Evolutionary conservation across 2,329 filamentous ascomycete species (phyloP), one percentile per base, ranked within the genome.

Genomic region (Madurella fahalii): DNA sequence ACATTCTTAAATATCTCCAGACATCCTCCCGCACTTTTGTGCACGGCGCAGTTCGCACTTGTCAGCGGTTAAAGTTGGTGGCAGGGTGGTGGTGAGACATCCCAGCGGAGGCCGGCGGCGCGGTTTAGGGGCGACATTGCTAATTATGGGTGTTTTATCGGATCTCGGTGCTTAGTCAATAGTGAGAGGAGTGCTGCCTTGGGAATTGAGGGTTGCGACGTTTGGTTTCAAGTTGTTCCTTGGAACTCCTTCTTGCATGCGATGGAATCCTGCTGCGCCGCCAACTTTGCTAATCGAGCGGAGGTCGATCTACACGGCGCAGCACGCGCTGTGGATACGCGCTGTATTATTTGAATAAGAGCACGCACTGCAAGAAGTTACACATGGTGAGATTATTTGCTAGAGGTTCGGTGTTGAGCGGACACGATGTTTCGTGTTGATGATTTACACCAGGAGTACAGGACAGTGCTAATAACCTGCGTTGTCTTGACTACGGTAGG

Each of bases 151-250:
- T 15, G 2, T 11, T 11, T 9, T n/a, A 2, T 41, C 8, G 4
- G 32, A n/a, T 17, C n/a, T 17, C 5, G 34, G 16, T 37, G n/a
- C 7, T 13, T 43, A 34, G 18, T 12, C 8, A 16, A 15, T 30
- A n/a, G 40, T 41, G 41, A 31, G 41, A 18, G 13, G 20, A 49
- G 18, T n/a, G 17, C 15, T 37, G 12, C 37, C 20, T 11, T 34
- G 40, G 13, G 25, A 2, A 16, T 39, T 30, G 4, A 12, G 9
- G 47, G 42, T 42, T 50, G 53, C 42, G 25, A 34, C 31, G 16
- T 40, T 30, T 55, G 53, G 25, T 55, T 55, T 55, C 44, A 55
- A 9, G 32, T 48, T 48, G 44, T 48, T 44, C 44, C 53, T 51
- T n/a, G n/a, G n/a, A n/a, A n/a, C n/a, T n/a, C n/a, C n/a, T n/a